A percentile compares a stretch with the other conserved stretches of the same genome.
phyloP scores from a whole-genome alignment of 2,329 filamentous ascomycete species.

The Chaetomium globosum region DNA sequence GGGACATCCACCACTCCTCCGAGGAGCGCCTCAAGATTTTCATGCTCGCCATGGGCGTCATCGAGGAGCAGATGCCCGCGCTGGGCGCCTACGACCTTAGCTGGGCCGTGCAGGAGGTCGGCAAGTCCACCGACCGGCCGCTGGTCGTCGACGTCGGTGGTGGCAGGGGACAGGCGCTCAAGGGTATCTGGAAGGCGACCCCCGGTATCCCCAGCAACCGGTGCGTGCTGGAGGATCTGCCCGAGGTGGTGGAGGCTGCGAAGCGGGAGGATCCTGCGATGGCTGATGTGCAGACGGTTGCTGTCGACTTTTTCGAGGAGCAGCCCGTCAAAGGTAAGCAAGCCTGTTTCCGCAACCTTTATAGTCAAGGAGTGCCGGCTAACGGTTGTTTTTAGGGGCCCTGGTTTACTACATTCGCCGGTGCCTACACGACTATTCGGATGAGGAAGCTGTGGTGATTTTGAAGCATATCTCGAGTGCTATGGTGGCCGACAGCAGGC shows the following conservation, averaged over 20 bases:
- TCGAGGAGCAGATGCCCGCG: constrained; percentile 35
- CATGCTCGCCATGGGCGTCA: constrained; percentile 39
- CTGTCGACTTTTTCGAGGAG: constrained; percentile 41
- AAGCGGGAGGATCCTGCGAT: constrained; percentile 31
- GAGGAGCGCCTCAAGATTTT: constrained; percentile 37
- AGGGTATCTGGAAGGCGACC: constrained; percentile 40
- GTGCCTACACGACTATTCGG: constrained; percentile 46
- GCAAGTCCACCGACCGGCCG: constrained; percentile 27
- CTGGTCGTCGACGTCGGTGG: constrained; percentile 46
- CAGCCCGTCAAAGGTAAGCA: constrained; percentile 42
- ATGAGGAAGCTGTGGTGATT: constrained; percentile 41
- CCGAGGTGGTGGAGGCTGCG: constrained; percentile 40
- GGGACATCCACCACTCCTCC: constrained; percentile 39
- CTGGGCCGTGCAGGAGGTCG: constrained; percentile 36
- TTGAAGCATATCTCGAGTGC: constrained; percentile 39
- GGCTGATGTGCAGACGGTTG: constrained; percentile 32
- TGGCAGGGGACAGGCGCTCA: constrained; percentile 45
- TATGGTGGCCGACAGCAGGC: constrained; percentile 38
- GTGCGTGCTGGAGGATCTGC: constrained; percentile 42
- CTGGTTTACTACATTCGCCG: constrained; percentile 44
- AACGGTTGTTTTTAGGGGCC: constrained; percentile 38
- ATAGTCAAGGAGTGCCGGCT: constrained; percentile 9
- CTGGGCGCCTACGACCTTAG: constrained; percentile 41
- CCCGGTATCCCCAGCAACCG: constrained; percentile 36
- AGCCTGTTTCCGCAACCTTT: neutral